These are phyloP conservation scores for Rhododendron mucronatum DNA, from an alignment of 148 eudicot species.

Conservation along the genomic window DNA sequence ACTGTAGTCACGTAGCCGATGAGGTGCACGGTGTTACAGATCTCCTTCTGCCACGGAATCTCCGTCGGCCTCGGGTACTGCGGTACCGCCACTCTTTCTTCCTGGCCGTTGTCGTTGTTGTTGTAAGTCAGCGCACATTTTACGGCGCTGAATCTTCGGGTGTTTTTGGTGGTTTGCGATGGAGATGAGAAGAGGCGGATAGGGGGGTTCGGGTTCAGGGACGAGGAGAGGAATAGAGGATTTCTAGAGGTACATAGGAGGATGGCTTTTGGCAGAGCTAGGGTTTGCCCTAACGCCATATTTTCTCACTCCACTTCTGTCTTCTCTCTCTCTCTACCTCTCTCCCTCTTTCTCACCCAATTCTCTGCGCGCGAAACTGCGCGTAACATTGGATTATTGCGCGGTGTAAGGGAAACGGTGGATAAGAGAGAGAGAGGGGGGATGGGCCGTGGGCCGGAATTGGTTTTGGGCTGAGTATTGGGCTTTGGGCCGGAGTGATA, in stretches of 20 bases:
- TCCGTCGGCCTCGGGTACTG: conserved; percentile 54
- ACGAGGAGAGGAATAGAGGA: conserved; percentile 1
- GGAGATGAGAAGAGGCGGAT: conserved; percentile 10
- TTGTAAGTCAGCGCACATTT: conserved; percentile 34
- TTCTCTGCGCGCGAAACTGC: not conserved
- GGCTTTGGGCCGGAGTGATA: not conserved
- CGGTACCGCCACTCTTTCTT: conserved; percentile 8
- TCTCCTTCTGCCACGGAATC: conserved; percentile 78
- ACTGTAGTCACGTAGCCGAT: conserved; percentile 57
- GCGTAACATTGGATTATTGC: not conserved
- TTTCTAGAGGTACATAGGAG: conserved; percentile 1
- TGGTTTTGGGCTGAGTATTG: not conserved
- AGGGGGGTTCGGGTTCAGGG: not conserved
- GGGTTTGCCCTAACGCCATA: conserved; percentile 18
- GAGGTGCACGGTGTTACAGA: conserved; percentile 66
- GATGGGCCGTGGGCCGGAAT: not conserved
- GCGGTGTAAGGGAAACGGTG: not conserved
- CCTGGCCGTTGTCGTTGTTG: conserved; percentile 10
- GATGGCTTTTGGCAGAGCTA: conserved; percentile 4
- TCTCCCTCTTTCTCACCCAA: not conserved
- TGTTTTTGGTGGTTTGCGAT: conserved; percentile 25
- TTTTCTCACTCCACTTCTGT: not conserved
- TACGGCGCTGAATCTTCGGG: conserved; percentile 1
- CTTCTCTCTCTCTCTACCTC: no score
- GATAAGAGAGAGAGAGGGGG: not conserved